Conservation (phyloP, 331 rosid genomes). For the Acacia pycnantha region DNA sequence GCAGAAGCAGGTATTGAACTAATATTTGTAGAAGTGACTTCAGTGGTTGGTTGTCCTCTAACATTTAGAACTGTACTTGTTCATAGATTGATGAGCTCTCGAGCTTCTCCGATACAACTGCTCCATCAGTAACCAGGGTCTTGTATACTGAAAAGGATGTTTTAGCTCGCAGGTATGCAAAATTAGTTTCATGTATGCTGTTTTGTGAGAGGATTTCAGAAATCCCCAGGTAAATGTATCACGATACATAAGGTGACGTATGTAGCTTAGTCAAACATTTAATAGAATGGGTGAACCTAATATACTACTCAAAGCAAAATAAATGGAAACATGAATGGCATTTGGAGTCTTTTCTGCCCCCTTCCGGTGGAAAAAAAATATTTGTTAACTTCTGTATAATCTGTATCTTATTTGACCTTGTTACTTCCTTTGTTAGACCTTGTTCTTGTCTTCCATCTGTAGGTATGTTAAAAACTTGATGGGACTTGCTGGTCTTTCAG, state of each 20-base stretch:
- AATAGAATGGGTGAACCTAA: background rate
- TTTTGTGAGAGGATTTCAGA: background rate
- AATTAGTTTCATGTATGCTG: background rate
- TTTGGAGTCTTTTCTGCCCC: background rate
- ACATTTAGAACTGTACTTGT: constrained; percentile 3
- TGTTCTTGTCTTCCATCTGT: constrained; percentile 29
- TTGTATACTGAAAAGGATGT: constrained; percentile 85
- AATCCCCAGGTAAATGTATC: background rate
- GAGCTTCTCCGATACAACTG: constrained; percentile 74
- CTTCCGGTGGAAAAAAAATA: background rate
- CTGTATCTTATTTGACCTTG: constrained; percentile 3
- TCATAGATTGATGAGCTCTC: constrained; percentile 86
- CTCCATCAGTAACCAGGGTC: constrained; percentile 92
- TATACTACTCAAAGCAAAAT: background rate
- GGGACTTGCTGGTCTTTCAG: constrained; percentile 81
- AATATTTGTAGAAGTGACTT: background rate
- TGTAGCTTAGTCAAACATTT: background rate
- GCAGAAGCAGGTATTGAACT: constrained; percentile 66
- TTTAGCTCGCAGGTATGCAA: constrained; percentile 68
- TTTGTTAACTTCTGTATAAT: background rate
- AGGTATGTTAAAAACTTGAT: constrained; percentile 82
- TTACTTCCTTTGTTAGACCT: constrained; percentile 2
- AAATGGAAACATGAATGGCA: background rate
- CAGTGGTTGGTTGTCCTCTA: background rate
- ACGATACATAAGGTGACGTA: background rate